Percentiles rank a stretch among this genome's conserved stretches.
These are phyloP conservation scores for Laetiporus sulphureus DNA, from an alignment of 1,284 basidiomycete species.

Conservation along the genomic window DNA sequence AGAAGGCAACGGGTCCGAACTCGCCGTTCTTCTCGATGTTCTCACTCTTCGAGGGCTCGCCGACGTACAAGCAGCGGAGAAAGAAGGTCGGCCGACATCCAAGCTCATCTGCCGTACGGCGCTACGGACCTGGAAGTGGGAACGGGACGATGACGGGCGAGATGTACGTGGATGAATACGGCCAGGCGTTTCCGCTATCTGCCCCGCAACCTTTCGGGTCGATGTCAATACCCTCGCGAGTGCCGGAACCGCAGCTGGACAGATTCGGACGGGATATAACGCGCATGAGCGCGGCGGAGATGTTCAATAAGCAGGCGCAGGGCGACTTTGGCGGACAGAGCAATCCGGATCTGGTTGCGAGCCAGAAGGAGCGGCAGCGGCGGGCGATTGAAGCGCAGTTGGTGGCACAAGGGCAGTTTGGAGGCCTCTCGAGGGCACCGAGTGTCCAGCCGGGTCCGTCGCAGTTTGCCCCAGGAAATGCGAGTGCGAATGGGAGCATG, in stretches of 20 bases:
- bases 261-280: constrained; percentile 24
- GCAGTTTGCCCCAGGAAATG: no score
- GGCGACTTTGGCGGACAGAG: constrained; percentile 37
- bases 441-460: constrained; percentile 1
- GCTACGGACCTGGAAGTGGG: constrained; percentile 10
- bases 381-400: constrained; percentile 19
- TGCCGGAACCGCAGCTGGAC: constrained; percentile 23
- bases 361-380: constrained; percentile 26
- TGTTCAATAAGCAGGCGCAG: constrained; percentile 56
- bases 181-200: constrained; percentile 3
- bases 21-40: constrained; percentile 60
- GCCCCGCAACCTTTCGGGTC: no score
- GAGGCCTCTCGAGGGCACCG: neutral
- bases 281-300: constrained; percentile 47
- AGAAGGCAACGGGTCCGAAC: constrained; percentile 24
- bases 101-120: constrained; percentile 25
- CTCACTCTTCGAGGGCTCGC: constrained; percentile 76
- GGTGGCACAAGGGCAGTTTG: neutral
- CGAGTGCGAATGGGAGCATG: neutral
- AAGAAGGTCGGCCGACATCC: constrained; percentile 66
- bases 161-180: constrained; percentile 13
- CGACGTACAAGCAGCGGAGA: constrained; percentile 81
- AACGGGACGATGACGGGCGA: neutral
- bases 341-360: constrained; percentile 24
- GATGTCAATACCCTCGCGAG: no score